Evolutionary conservation across 371 early-diverging fungal genomes (phyloP).

Genomic region (Choanephora cucurbitarum): DNA sequence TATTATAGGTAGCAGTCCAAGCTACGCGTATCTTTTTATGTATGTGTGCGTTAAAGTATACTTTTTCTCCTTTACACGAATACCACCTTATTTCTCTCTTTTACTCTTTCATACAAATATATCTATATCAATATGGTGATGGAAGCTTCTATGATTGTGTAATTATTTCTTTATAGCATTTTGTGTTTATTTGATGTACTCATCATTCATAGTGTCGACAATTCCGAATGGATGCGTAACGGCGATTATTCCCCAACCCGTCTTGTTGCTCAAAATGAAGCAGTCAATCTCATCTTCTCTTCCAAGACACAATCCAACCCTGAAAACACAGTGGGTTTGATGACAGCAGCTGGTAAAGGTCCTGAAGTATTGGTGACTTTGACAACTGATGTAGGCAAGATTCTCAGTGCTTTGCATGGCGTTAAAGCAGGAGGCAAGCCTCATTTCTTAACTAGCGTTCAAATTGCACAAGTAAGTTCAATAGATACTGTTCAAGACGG

Average conservation of each 20-base stretch:
- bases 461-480: slow-evolving; percentile 92
- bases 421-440: slow-evolving; percentile 74
- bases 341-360: slow-evolving; percentile 96
- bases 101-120: not conserved
- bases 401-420: slow-evolving; percentile 85
- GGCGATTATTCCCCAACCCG: slow-evolving; percentile 98
- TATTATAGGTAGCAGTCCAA: no score
- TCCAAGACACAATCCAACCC: slow-evolving; percentile 92
- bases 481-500: not conserved
- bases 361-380: slow-evolving; percentile 95
- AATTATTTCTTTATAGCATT: slow-evolving; percentile 18
- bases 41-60: not conserved
- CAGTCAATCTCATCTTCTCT: slow-evolving; percentile 89
- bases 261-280: slow-evolving; percentile 94
- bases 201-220: slow-evolving; percentile 77
- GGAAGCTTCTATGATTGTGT: slow-evolving; percentile 70
- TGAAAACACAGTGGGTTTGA: slow-evolving; percentile 96
- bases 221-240: slow-evolving; percentile 99
- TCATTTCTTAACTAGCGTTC: slow-evolving; percentile 85
- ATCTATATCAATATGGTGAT: slow-evolving; percentile 45
- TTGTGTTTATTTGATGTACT: not conserved
- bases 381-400: slow-evolving; percentile 89
- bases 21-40: no score
- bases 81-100: not conserved
- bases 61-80: not conserved